phyloP scores from a whole-genome alignment of 441 rosid species.

The Adansonia grandidieri region DNA sequence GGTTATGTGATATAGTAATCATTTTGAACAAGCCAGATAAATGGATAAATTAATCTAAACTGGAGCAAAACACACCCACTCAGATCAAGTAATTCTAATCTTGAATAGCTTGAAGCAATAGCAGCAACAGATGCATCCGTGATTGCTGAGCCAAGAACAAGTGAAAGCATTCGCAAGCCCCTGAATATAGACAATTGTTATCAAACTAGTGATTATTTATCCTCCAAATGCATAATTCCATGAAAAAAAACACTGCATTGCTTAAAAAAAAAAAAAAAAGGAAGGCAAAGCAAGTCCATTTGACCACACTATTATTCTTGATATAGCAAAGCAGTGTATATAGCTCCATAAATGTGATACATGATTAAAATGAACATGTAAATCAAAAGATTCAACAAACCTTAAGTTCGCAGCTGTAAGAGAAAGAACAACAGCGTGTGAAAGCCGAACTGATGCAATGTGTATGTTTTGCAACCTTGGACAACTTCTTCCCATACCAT shows the following conservation, averaged over 20 bases:
- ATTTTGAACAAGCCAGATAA: not conserved
- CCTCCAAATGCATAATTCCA: not conserved
- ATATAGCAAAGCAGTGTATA: not conserved
- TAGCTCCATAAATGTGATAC: not conserved
- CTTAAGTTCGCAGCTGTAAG: constrained; percentile 80
- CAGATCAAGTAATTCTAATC: constrained; percentile 87
- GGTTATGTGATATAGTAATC: not conserved
- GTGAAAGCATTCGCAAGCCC: constrained; percentile 87
- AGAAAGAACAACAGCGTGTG: constrained; percentile 79
- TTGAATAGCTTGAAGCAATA: constrained; percentile 71
- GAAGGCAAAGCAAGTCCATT: not conserved
- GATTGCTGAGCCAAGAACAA: constrained; percentile 86
- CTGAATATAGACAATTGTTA: constrained; percentile 45
- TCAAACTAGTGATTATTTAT: constrained; percentile 8
- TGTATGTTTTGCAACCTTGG: constrained; percentile 78
- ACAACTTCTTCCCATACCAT: constrained; percentile 77
- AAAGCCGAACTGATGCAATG: constrained; percentile 77
- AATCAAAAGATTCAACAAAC: constrained; percentile 42
- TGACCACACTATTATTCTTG: not conserved
- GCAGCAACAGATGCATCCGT: constrained; percentile 95
- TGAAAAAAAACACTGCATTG: not conserved
- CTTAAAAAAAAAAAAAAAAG: not conserved
- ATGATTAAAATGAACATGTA: not conserved
- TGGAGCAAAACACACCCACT: constrained; percentile 76
- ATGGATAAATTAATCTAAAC: constrained; percentile 1